phyloP scores from a whole-genome alignment of 1,139 yeast genomes.

The Debaryomyces udenii region DNA sequence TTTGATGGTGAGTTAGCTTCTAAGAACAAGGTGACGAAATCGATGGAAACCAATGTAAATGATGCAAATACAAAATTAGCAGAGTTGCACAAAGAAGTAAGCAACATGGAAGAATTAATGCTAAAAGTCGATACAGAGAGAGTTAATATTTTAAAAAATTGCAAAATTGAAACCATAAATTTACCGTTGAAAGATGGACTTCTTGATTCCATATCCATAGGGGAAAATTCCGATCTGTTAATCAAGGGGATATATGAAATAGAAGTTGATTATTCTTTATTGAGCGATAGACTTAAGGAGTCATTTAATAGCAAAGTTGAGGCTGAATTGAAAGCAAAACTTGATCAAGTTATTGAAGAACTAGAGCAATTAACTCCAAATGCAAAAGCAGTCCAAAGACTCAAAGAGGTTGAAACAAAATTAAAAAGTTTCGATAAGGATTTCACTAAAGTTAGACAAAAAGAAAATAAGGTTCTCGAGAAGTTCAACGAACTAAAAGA shows the following conservation, averaged over 20 bases:
- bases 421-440: slow-evolving; percentile 66
- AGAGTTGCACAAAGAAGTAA: slow-evolving; percentile 33
- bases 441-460: slow-evolving; percentile 61
- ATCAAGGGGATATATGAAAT: slow-evolving; percentile 48
- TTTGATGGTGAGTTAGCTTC: slow-evolving; percentile 29
- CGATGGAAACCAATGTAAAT: slow-evolving; percentile 35
- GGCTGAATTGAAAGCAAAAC: slow-evolving; percentile 47
- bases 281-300: slow-evolving; percentile 50
- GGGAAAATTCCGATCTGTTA: slow-evolving; percentile 43
- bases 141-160: slow-evolving; percentile 63
- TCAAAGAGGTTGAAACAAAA: slow-evolving; percentile 67
- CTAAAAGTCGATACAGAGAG: slow-evolving; percentile 62
- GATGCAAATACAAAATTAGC: slow-evolving; percentile 38
- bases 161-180: slow-evolving; percentile 71
- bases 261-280: slow-evolving; percentile 57
- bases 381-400: slow-evolving; percentile 75
- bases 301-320: slow-evolving; percentile 41
- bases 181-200: slow-evolving; percentile 68
- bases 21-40: slow-evolving; percentile 28
- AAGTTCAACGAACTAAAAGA: slow-evolving; percentile 64
- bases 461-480: slow-evolving; percentile 58
- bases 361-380: slow-evolving; percentile 75
- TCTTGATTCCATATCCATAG: slow-evolving; percentile 52
- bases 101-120: slow-evolving; percentile 52
- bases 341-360: slow-evolving; percentile 40